Conservation (phyloP, 306 rosid genomes). For the Coriaria nepalensis region DNA sequence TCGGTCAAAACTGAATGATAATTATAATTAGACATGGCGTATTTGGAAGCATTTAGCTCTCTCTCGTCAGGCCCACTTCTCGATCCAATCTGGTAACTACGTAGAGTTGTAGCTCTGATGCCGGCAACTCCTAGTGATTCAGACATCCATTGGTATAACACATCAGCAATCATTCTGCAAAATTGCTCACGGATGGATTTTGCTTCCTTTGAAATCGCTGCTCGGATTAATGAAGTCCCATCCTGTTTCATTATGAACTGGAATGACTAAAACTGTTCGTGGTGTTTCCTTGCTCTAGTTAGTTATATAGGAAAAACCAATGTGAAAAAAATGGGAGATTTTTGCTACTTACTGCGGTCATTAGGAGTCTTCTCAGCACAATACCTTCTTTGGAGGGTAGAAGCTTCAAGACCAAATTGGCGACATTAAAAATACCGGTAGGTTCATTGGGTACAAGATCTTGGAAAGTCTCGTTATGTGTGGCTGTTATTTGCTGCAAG, state of each 20-base stretch:
- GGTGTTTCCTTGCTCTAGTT: too few species aligned
- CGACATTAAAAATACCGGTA: constrained; percentile 35
- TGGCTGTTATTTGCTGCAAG: constrained; percentile 30
- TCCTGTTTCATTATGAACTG: too few species aligned
- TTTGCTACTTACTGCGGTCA: constrained; percentile 70
- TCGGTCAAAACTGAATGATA: constrained; percentile 46
- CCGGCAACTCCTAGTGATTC: constrained; percentile 37
- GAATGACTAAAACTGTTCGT: too few species aligned
- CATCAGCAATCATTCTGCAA: constrained; percentile 45
- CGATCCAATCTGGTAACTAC: constrained; percentile 23
- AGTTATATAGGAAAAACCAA: too few species aligned
- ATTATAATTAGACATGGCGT: constrained; percentile 26
- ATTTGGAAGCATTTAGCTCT: constrained; percentile 36
- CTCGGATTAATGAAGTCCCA: constrained; percentile 74
- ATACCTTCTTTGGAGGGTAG: constrained; percentile 74
- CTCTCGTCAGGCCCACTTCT: constrained; percentile 31
- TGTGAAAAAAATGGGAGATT: too few species aligned
- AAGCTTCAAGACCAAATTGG: constrained; percentile 57
- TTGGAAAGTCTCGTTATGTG: constrained; percentile 28
- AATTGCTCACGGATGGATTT: constrained; percentile 49
- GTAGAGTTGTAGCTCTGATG: constrained; percentile 18
- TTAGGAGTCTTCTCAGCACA: constrained; percentile 81
- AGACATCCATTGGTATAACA: constrained; percentile 48
- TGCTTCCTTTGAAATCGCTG: constrained; percentile 67
- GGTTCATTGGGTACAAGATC: constrained; percentile 23